Conservation (phyloP, 2,329 filamentous ascomycete species). For the Emmonsiellopsis sp. region DNA sequence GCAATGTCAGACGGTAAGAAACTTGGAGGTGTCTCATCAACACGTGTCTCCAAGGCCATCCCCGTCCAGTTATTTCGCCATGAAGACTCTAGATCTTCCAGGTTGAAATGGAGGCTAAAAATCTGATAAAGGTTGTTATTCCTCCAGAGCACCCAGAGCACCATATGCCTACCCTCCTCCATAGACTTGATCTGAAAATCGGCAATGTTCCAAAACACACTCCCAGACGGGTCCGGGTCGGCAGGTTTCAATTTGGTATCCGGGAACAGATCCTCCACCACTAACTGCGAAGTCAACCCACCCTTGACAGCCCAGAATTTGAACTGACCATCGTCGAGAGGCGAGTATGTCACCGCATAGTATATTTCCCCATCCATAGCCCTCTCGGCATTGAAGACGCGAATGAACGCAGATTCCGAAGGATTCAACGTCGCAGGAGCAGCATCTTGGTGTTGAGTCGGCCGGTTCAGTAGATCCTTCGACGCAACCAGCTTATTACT, state of each 20-base stretch:
- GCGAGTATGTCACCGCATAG: conserved; percentile 73
- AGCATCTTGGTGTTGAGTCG: conserved; percentile 56
- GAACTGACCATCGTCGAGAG: conserved; percentile 78
- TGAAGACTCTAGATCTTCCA: conserved; percentile 51
- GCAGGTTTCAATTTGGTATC: conserved; percentile 55
- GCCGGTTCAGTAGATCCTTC: conserved; percentile 65
- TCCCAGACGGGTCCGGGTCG: conserved; percentile 51
- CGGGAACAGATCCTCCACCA: conserved; percentile 64
- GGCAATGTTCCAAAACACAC: conserved; percentile 68
- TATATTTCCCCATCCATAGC: conserved; percentile 41
- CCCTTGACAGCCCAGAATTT: conserved; percentile 80
- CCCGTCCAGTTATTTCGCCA: conserved; percentile 64
- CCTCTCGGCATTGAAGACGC: conserved; percentile 53
- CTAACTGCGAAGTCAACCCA: conserved; percentile 45
- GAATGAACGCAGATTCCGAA: conserved; percentile 65
- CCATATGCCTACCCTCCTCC: conserved; percentile 45
- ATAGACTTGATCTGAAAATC: conserved; percentile 58
- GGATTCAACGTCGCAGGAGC: conserved; percentile 72
- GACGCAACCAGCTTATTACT: conserved; percentile 68
- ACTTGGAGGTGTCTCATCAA: conserved; percentile 44
- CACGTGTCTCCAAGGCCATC: conserved; percentile 52
- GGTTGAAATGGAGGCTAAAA: conserved; percentile 62
- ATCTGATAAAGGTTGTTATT: conserved; percentile 71
- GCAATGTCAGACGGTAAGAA: conserved; percentile 56
- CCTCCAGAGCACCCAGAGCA: conserved; percentile 73